These are phyloP conservation scores for Salix koriyanagi DNA, from an alignment of 345 rosid genomes.

Conservation along the genomic window DNA sequence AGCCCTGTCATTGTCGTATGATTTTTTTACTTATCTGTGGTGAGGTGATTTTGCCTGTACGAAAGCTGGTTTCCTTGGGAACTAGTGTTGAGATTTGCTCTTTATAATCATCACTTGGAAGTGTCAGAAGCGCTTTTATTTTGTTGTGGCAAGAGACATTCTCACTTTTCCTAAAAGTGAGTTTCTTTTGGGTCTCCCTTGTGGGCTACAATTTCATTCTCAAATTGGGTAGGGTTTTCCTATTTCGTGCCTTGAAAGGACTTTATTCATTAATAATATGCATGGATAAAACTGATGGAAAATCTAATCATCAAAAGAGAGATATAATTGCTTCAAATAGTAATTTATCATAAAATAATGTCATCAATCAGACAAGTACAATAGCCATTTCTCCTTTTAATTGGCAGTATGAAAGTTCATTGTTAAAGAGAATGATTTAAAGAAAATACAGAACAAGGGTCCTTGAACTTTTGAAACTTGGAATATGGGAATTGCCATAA, in stretches of 20 bases:
- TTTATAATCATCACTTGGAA: conserved; percentile 38
- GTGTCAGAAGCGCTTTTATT: conserved; percentile 16
- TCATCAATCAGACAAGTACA: conserved; percentile 19
- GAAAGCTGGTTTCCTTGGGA: conserved; percentile 23
- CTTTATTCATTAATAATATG: conserved; percentile 24
- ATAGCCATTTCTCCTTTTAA: conserved; percentile 5
- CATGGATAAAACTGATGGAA: conserved; percentile 9
- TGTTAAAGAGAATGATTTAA: not conserved
- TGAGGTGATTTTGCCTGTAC: conserved; percentile 21
- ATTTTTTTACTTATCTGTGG: conserved; percentile 25
- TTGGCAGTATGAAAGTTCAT: conserved; percentile 16
- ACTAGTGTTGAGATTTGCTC: conserved; percentile 26
- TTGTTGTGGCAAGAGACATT: conserved; percentile 29
- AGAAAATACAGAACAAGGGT: not conserved
- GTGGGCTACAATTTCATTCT: conserved; percentile 56
- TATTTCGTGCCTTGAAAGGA: conserved; percentile 31
- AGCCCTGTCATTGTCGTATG: conserved; percentile 58
- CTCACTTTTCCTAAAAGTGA: conserved; percentile 34
- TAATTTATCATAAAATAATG: conserved; percentile 4
- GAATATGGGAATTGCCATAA: not conserved
- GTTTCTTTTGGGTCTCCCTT: conserved; percentile 52
- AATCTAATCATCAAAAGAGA: conserved; percentile 34
- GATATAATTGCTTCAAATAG: conserved; percentile 17
- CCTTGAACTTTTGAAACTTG: not conserved
- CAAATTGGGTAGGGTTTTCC: conserved; percentile 44